Percentiles rank a stretch among this genome's conserved stretches.
These are phyloP conservation scores for Cyclocybe aegerita DNA, from an alignment of 768 basidiomycete species.

Conservation along the genomic window DNA sequence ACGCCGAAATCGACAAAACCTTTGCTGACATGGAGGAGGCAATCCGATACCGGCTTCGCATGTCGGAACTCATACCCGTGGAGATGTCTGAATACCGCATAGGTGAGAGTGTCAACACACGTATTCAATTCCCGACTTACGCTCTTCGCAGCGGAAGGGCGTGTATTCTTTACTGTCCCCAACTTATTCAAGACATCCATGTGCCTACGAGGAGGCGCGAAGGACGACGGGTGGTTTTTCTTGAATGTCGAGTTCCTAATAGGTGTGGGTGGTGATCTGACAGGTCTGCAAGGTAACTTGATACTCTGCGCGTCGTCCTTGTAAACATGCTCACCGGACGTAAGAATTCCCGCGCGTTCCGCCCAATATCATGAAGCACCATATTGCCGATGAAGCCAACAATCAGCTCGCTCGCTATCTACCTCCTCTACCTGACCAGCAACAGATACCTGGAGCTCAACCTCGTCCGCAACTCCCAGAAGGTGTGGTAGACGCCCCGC, in stretches of 20 bases:
- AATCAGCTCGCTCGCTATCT: conserved; percentile 65
- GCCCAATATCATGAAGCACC: conserved; percentile 56
- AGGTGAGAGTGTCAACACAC: conserved; percentile 34
- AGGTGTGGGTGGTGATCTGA: conserved; percentile 70
- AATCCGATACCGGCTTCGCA: conserved; percentile 76
- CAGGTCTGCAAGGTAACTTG: conserved; percentile 62
- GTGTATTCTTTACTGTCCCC: conserved; percentile 72
- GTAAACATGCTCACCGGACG: neutral
- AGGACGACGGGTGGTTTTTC: conserved; percentile 84
- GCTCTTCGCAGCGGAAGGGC: conserved; percentile 60
- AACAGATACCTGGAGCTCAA: conserved; percentile 39
- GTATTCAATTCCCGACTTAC: conserved; percentile 12
- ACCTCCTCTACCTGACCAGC: conserved; percentile 42
- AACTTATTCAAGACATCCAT: conserved; percentile 74
- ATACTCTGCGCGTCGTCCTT: neutral
- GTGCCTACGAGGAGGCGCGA: conserved; percentile 68
- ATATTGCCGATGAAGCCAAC: conserved; percentile 75
- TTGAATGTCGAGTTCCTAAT: conserved; percentile 76
- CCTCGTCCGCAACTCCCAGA: conserved; percentile 54
- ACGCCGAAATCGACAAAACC: conserved; percentile 63
- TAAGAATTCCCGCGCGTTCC: conserved; percentile 77
- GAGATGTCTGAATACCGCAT: conserved; percentile 77
- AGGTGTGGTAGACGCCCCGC: conserved; percentile 74
- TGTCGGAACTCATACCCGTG: conserved; percentile 77
- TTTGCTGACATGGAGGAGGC: conserved; percentile 72